Evolutionary conservation across 495 filamentous ascomycete genomes (phyloP), one percentile per base, ranked within the genome.

Genomic region (Penicillium mononematosum): DNA sequence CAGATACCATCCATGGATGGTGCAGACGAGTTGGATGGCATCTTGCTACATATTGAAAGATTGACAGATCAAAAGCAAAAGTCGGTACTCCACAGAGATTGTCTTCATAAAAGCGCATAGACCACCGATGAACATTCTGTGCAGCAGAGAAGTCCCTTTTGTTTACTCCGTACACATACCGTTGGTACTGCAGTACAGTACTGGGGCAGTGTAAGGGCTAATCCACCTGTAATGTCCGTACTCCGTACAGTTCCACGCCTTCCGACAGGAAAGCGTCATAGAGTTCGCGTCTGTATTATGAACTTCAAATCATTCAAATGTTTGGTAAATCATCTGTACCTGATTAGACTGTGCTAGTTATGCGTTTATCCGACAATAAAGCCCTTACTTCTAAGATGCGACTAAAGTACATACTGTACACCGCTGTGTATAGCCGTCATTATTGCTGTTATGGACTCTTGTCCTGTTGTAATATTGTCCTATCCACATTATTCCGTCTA

Each of bases 241-340:
- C 36, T 17, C 36, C n/a, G n/a, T 39, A 39, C 36, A 39, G 45
- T 56, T 63, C 65, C 62, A 65, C 25, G 43, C 39, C 52, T 58
- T 64, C 64, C 64, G 61, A 58, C 48, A 53, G 52, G 50, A 54
- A 43, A 54, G 58, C 63, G 63, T 64, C 64, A 66, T 66, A 64
- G 64, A 64, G 44, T 49, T 49, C 53, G 47, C 44, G 55, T 58
- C 49, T 44, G 53, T 52, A 50, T 56, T 56, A n/a, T 39, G 36
- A n/a, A 17, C 31, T 34, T 11, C 31, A 17, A 39, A 17, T 39
- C 14, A 38, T 16, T 36, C 2, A 1, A 20, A 20, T 20, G 20
- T 20, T 20, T 42, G 7, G 10, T 43, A 43, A 11, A 8, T 43
- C 41, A 34, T 34, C 31, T 12, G 11, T 34, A 14, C 2, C 36